These are phyloP conservation scores for Tylopilus subfusipes DNA, from an alignment of 768 basidiomycete genomes.

Conservation along the genomic window DNA sequence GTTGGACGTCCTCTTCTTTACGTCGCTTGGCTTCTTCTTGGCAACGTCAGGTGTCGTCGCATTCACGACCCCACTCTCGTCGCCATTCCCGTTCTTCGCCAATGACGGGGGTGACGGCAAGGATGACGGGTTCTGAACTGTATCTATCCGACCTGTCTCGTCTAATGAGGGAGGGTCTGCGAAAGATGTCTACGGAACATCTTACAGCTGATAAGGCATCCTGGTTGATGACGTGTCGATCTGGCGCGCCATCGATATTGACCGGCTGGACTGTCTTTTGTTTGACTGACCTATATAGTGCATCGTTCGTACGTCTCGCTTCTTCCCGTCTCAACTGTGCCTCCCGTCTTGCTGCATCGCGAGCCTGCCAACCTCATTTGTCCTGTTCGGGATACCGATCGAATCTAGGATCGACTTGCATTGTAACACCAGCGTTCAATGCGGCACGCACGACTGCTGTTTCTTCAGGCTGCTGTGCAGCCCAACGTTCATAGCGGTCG, in stretches of 20 bases:
- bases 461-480: constrained; percentile 40
- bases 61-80: constrained; percentile 21
- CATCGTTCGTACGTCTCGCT: constrained; percentile 32
- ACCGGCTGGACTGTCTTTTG: constrained; percentile 11
- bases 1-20: constrained; percentile 44
- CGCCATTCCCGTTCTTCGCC: constrained; percentile 25
- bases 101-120: constrained; percentile 27
- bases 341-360: no score
- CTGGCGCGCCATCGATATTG: constrained; percentile 24
- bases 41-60: constrained; percentile 29
- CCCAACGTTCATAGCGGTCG: no score
- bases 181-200: constrained; percentile 22
- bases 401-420: no score
- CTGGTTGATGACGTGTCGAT: constrained; percentile 28
- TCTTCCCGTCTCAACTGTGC: no score
- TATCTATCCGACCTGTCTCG: constrained; percentile 22
- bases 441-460: constrained; percentile 21
- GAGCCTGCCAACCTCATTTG: no score
- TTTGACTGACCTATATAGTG: constrained; percentile 30
- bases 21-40: constrained; percentile 39
- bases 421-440: no score
- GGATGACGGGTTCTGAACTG: constrained; percentile 25
- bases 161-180: constrained; percentile 20
- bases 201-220: constrained; percentile 25
- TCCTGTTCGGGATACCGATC: no score